phyloP scores from a whole-genome alignment of 140 eudicot genomes.

The Anethum foeniculum region DNA sequence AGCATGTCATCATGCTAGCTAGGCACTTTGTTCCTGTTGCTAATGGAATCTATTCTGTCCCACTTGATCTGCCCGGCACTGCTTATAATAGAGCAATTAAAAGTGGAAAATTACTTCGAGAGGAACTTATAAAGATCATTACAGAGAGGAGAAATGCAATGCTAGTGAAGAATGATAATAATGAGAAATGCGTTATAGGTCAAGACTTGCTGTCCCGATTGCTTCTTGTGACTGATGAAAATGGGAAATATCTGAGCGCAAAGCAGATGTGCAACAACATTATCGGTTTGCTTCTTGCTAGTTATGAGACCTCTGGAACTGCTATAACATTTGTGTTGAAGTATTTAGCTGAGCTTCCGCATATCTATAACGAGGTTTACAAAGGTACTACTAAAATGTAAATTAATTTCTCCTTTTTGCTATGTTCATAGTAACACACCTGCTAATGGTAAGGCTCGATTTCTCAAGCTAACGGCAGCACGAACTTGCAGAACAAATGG shows the following conservation, averaged over 20 bases:
- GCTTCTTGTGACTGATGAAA: constrained; percentile 30
- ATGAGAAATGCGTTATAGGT: neutral
- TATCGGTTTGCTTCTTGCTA: constrained; percentile 36
- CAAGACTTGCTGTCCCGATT: constrained; percentile 30
- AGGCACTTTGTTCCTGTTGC: constrained; percentile 27
- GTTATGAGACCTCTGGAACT: constrained; percentile 36
- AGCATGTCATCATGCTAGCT: constrained; percentile 16
- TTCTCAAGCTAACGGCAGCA: no score
- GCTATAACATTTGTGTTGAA: constrained; percentile 35
- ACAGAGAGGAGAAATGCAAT: constrained; percentile 26
- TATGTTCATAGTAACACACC: neutral
- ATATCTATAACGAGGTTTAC: constrained; percentile 25
- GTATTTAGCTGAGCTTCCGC: constrained; percentile 43
- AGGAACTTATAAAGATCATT: constrained; percentile 26
- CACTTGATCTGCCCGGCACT: constrained; percentile 40
- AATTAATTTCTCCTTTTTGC: no score
- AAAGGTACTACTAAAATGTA: constrained; percentile 22
- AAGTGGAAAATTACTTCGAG: constrained; percentile 31
- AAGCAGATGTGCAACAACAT: constrained; percentile 35
- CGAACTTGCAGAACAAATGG: neutral
- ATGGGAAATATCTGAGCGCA: constrained; percentile 31
- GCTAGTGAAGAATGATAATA: neutral
- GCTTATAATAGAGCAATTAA: constrained; percentile 31
- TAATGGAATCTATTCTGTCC: constrained; percentile 30
- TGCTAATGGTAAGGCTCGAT: neutral